phyloP scores from a whole-genome alignment of 441 rosid species.

The Syzygium syzygioides region DNA sequence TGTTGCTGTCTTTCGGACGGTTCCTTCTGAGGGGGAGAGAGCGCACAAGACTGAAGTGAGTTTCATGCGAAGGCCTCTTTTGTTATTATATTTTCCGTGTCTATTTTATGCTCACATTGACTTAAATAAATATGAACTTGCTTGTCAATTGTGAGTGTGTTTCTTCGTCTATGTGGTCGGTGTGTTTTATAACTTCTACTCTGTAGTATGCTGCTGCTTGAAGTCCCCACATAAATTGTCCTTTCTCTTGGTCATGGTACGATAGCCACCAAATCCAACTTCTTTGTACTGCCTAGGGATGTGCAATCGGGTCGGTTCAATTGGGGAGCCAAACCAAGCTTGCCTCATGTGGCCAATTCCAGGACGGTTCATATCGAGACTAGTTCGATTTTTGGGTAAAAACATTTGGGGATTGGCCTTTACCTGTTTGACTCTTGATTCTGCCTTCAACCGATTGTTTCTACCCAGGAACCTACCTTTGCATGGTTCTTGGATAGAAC shows the following conservation, averaged over 20 bases:
- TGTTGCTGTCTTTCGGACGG: not conserved
- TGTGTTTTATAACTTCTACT: not conserved
- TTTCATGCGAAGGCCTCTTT: not conserved
- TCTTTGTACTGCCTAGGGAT: not conserved
- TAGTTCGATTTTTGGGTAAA: too few relatives aligned
- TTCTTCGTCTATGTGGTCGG: not conserved
- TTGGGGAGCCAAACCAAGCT: too few relatives aligned
- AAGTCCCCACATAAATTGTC: not conserved
- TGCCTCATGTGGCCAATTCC: too few relatives aligned
- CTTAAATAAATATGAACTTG: not conserved
- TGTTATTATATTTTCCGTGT: not conserved
- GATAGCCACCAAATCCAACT: not conserved
- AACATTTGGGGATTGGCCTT: too few relatives aligned
- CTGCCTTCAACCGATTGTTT: too few relatives aligned
- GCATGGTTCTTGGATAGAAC: too few relatives aligned
- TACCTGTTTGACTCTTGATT: too few relatives aligned
- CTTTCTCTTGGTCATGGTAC: not conserved
- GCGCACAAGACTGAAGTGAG: not conserved
- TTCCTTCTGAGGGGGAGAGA: not conserved
- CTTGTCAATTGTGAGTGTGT: not conserved
- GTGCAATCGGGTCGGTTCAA: too few relatives aligned
- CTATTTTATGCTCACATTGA: not conserved
- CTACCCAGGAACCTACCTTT: too few relatives aligned
- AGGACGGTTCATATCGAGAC: too few relatives aligned
- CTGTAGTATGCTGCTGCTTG: not conserved